Evolutionary conservation across 768 basidiomycete species (phyloP), one percentile per base, ranked within the genome.

Genomic region (Russula abietina): DNA sequence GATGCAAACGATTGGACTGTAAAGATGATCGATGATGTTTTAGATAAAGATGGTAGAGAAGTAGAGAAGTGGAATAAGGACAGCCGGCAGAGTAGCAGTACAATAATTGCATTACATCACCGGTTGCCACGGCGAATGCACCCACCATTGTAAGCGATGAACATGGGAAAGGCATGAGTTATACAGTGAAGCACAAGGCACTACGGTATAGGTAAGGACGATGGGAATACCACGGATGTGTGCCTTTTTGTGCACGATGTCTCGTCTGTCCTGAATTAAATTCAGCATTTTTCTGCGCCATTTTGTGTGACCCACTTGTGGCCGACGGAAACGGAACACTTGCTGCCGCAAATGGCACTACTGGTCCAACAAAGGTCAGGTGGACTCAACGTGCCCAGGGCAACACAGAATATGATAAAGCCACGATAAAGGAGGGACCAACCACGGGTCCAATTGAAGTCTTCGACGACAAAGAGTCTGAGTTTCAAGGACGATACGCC

Each of bases 331-430:
- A 24, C n/a, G 24, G 26, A 48, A 49, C 48, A 26, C 48, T 28
- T 14, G 5, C 19, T 17, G n/a, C 48, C 26, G 16, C 26, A 49
- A 28, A 17, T 49, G 48, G 26, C 48, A 26, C 6, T 26, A 11
- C 3, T 4, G 3, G 4, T 3, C 33, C 10, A 36, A 8, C 3
- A 22, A 22, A 24, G 11, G 28, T 50, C 26, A 10, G 8, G 14
- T 22, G 10, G 28, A 19, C 22, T 24, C 11, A 14, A 19, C 10
- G 19, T 48, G 52, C 17, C n/a, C 16, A 33, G 33, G 32, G 19
- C n/a, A 26, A 22, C 14, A 61, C 60, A 19, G 38, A 39, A 61
- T 38, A 36, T 46, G 32, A 60, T 48, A 43, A 56, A 51, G 22
- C n/a, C 17, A 24, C 19, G 28, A 43, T 19, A 48, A 28, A 9